phyloP scores from a whole-genome alignment of 495 filamentous ascomycete genomes.

The Endocarpon pusillum region DNA sequence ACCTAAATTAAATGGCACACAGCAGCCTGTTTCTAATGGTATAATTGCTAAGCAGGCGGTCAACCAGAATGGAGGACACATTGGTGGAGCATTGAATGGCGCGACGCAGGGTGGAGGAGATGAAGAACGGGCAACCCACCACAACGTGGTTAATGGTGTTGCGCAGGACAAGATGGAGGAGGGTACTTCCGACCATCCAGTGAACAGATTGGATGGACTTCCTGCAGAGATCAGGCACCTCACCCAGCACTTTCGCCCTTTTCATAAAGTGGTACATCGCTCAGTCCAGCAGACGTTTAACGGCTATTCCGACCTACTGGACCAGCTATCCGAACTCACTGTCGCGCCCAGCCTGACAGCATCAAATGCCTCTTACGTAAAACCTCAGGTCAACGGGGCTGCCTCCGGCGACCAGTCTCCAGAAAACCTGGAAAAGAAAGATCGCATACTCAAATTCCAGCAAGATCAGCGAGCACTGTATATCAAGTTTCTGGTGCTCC shows the following conservation, averaged over 20 bases:
- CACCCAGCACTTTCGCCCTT: constrained; percentile 52
- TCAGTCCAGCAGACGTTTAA: constrained; percentile 70
- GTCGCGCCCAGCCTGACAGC: constrained; percentile 21
- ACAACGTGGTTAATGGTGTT: too few species aligned
- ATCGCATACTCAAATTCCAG: constrained; percentile 54
- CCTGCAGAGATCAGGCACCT: constrained; percentile 70
- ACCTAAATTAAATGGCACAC: too few species aligned
- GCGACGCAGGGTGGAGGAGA: too few species aligned
- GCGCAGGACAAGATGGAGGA: too few species aligned
- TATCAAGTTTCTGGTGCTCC: constrained; percentile 78
- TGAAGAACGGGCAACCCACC: too few species aligned
- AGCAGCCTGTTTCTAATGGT: too few species aligned
- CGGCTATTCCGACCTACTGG: constrained; percentile 52
- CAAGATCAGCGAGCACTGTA: constrained; percentile 50
- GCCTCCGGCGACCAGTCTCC: constrained; percentile 36
- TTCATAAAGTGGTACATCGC: constrained; percentile 52
- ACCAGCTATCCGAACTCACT: constrained; percentile 47
- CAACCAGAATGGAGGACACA: too few species aligned
- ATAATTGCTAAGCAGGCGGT: too few species aligned
- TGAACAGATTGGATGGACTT: constrained; percentile 17
- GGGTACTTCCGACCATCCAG: too few species aligned
- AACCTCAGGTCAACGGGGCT: constrained; percentile 17
- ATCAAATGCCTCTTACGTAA: constrained; percentile 29
- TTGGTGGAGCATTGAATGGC: too few species aligned
- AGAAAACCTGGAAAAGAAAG: constrained; percentile 64